phyloP scores from a whole-genome alignment of 345 rosid species.

The Aurinia saxatilis region DNA sequence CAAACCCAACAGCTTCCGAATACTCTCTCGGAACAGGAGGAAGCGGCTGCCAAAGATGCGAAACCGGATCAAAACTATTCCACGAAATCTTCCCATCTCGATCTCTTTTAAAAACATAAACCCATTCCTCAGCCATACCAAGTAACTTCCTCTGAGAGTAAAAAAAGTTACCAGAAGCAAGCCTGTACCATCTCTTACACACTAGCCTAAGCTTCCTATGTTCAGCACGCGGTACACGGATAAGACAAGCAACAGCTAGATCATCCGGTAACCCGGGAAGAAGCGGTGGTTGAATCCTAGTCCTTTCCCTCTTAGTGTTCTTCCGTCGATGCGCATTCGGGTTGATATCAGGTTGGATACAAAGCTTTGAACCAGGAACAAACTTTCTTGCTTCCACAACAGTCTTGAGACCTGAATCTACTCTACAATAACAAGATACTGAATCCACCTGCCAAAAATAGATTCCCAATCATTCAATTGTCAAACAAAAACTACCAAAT shows the following conservation, averaged over 20 bases:
- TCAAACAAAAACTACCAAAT: slow-evolving; percentile 4
- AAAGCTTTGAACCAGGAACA: slow-evolving; percentile 91
- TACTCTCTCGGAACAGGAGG: slow-evolving; percentile 93
- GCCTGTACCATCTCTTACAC: slow-evolving; percentile 83
- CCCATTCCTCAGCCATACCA: slow-evolving; percentile 94
- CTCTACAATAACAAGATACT: slow-evolving; percentile 90
- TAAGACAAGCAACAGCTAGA: slow-evolving; percentile 85
- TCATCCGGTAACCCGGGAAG: slow-evolving; percentile 95
- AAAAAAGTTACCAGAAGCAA: slow-evolving; percentile 65
- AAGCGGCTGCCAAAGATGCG: slow-evolving; percentile 89
- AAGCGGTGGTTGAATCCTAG: slow-evolving; percentile 73
- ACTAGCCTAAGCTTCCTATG: slow-evolving; percentile 79
- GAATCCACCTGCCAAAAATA: slow-evolving; percentile 72
- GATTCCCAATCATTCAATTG: not conserved
- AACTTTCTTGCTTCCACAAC: slow-evolving; percentile 93
- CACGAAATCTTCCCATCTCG: slow-evolving; percentile 91
- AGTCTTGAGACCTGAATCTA: slow-evolving; percentile 81
- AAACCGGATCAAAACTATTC: slow-evolving; percentile 80
- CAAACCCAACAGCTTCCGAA: slow-evolving; percentile 90
- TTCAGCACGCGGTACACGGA: slow-evolving; percentile 88
- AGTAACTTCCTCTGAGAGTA: slow-evolving; percentile 71
- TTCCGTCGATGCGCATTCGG: slow-evolving; percentile 84
- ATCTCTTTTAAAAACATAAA: slow-evolving; percentile 83
- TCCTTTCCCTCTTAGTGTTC: slow-evolving; percentile 64
- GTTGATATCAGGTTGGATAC: slow-evolving; percentile 91